Conservation (phyloP, 2,329 filamentous ascomycete species). For the Colletotrichum sp. region DNA sequence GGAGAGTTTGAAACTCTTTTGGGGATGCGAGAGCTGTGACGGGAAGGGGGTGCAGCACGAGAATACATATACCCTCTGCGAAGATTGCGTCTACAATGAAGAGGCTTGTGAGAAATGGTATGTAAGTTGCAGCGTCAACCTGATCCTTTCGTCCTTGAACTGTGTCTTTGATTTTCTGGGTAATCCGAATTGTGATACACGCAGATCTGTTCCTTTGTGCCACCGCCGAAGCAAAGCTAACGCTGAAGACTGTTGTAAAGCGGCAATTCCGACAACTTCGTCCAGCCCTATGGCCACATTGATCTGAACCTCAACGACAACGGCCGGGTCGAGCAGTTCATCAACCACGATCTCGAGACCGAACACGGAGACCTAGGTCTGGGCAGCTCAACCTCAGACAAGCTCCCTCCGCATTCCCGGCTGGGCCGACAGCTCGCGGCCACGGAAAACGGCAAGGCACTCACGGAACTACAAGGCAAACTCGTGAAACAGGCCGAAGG, state of each 20-base stretch:
- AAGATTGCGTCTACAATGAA: background rate
- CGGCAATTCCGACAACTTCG: background rate
- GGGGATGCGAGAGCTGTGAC: background rate
- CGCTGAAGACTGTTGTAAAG: background rate
- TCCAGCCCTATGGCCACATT: background rate
- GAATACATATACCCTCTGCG: background rate
- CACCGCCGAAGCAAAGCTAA: background rate
- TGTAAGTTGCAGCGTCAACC: background rate
- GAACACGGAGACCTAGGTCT: background rate
- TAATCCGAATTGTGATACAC: accelerated
- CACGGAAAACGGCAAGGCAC: background rate
- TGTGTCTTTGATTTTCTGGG: background rate
- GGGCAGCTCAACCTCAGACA: background rate
- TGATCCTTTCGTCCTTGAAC: background rate
- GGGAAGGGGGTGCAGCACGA: background rate
- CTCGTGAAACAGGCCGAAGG: background rate
- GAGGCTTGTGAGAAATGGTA: background rate
- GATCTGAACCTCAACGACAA: background rate
- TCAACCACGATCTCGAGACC: background rate
- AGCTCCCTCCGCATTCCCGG: background rate
- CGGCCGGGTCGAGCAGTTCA: background rate
- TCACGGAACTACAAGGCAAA: background rate
- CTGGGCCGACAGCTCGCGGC: background rate
- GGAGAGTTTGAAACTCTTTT: background rate
- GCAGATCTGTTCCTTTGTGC: accelerated